Conservation (phyloP, 495 filamentous ascomycete genomes). For the Elasticomyces elasticus region DNA sequence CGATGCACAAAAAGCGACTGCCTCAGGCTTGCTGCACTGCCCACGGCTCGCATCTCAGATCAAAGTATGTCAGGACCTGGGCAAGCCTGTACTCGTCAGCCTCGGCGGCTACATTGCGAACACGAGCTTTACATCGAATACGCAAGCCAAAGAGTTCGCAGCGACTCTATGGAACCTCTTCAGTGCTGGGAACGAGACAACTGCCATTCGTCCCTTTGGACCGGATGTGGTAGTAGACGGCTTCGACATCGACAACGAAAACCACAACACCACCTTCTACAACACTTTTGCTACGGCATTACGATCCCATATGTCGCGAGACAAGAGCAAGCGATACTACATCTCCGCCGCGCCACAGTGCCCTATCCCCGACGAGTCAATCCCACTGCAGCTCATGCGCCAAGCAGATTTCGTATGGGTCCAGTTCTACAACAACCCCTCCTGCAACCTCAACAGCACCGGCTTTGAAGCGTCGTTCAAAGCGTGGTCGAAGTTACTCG, state of each 20-base stretch:
- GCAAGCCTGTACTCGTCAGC: constrained; percentile 59
- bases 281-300: constrained; percentile 48
- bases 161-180: constrained; percentile 58
- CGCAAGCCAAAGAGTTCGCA: constrained; percentile 45
- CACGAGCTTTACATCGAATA: constrained; percentile 46
- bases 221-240: constrained; percentile 52
- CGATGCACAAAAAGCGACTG: constrained; percentile 10
- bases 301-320: constrained; percentile 40
- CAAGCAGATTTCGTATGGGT: constrained; percentile 55
- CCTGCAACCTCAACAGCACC: constrained; percentile 15
- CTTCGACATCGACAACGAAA: constrained; percentile 43
- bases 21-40: constrained; percentile 37
- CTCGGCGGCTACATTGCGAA: constrained; percentile 50
- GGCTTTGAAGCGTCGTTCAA: constrained; percentile 32
- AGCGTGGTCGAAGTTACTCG: constrained; percentile 38
- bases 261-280: constrained; percentile 37
- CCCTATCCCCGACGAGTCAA: constrained; percentile 52
- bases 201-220: constrained; percentile 47
- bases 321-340: constrained; percentile 44
- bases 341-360: constrained; percentile 61
- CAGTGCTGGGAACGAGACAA: constrained; percentile 40
- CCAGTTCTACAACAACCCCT: constrained; percentile 58
- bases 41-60: constrained; percentile 47
- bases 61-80: constrained; percentile 49
- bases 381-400: constrained; percentile 46